Evolutionary conservation across 352 stramenopile species (phyloP).

Genomic region (Globisporangium spiculum): DNA sequence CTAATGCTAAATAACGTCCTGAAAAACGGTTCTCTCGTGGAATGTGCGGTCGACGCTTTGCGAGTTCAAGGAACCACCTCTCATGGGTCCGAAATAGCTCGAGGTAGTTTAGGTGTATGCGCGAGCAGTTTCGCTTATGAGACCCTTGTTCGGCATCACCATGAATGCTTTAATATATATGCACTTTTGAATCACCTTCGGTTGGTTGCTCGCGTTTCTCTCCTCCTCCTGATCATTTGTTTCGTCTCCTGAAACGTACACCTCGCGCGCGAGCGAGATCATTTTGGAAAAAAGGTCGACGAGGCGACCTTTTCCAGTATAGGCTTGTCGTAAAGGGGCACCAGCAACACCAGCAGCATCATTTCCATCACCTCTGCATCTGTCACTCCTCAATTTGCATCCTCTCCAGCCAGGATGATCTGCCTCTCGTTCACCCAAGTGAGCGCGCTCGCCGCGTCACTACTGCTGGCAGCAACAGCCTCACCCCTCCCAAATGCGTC

Average conservation of each 20-base stretch:
- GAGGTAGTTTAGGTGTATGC: not conserved
- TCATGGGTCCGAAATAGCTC: not conserved
- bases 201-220: not conserved
- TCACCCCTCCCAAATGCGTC: not conserved
- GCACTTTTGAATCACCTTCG: not conserved
- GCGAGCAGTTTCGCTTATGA: not conserved
- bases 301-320: no score
- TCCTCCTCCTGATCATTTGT: no score
- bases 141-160: not conserved
- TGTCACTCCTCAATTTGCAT: not conserved
- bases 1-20: no score
- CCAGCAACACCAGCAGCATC: no score
- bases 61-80: not conserved
- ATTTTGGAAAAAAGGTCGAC: no score
- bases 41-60: not conserved
- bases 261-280: no score
- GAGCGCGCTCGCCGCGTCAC: not conserved
- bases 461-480: not conserved
- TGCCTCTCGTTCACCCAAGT: not conserved
- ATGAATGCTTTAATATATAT: not conserved
- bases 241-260: no score
- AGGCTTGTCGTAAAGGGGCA: no score
- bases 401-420: not conserved
- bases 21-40: not conserved
- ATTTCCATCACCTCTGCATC: no score